A percentile compares a stretch with the other conserved stretches of the same genome.
phyloP scores from a whole-genome alignment of 768 basidiomycete species.

The Trametopsis cervina region DNA sequence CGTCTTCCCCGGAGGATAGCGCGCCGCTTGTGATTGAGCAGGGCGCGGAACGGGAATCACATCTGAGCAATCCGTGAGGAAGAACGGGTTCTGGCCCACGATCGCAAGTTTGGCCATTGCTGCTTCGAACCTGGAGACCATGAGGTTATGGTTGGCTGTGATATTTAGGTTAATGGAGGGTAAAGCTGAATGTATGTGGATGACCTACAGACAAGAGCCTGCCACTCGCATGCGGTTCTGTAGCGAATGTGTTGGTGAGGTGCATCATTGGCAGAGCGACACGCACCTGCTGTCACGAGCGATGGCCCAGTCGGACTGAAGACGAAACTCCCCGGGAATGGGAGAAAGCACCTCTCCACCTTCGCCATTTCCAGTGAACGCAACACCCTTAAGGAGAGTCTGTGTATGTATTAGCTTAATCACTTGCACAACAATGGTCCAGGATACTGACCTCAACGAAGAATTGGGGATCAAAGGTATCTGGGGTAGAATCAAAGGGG shows the following conservation, averaged over 20 bases:
- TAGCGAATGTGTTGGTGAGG: no score
- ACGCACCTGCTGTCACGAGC: no score
- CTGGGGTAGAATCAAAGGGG: background rate
- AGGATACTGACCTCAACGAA: background rate
- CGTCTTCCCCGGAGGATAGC: constrained; percentile 19
- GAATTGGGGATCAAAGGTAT: background rate
- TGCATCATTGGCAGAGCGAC: no score
- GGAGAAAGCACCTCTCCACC: constrained; percentile 19
- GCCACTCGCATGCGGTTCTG: constrained; percentile 20
- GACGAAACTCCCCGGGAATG: constrained; percentile 18
- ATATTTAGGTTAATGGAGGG: background rate
- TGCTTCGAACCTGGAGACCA: constrained; percentile 13
- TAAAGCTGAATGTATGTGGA: background rate
- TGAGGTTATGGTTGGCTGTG: constrained; percentile 1
- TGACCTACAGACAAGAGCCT: constrained; percentile 12
- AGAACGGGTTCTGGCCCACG: constrained; percentile 14
- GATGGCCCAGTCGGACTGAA: constrained; percentile 20
- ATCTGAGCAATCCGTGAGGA: constrained; percentile 20
- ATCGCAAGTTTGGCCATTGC: constrained; percentile 22
- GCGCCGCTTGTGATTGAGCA: constrained; percentile 9
- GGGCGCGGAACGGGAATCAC: constrained; percentile 19
- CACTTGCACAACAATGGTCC: background rate
- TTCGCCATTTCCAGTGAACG: constrained; percentile 6
- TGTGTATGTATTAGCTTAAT: background rate
- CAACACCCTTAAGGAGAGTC: background rate